phyloP scores from a whole-genome alignment of 2,329 filamentous ascomycete species.

The Aspergillus neoniger region DNA sequence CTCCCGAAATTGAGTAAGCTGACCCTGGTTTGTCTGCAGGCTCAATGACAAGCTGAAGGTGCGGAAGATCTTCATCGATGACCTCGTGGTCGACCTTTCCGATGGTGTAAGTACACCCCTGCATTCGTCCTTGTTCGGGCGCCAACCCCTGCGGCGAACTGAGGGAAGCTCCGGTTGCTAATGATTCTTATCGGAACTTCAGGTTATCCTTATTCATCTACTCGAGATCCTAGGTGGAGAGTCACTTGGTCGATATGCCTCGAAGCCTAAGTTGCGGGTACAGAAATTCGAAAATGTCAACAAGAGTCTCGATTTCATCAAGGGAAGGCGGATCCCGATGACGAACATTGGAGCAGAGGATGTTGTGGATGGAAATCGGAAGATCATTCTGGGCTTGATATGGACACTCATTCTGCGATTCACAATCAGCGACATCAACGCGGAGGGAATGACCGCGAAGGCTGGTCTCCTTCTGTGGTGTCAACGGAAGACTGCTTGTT shows the following conservation, averaged over 20 bases:
- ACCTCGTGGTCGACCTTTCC: constrained; percentile 85
- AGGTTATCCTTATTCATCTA: constrained; percentile 94
- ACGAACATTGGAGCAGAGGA: constrained; percentile 98
- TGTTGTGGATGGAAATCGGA: constrained; percentile 95
- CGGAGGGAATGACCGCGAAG: constrained; percentile 96
- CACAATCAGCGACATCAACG: constrained; percentile 98
- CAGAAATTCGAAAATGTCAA: constrained; percentile 99
- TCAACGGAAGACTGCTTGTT: constrained; percentile 97
- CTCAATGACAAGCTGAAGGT: constrained; percentile 91
- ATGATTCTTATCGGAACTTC: constrained; percentile 1
- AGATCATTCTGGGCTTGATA: constrained; percentile 95
- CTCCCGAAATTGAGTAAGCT: not conserved
- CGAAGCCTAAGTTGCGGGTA: constrained; percentile 92
- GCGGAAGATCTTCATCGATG: constrained; percentile 76
- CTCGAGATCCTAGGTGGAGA: constrained; percentile 94
- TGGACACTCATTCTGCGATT: constrained; percentile 98
- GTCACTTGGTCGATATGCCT: constrained; percentile 93
- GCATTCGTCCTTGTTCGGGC: not conserved
- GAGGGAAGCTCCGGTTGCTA: not conserved
- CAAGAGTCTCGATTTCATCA: constrained; percentile 90
- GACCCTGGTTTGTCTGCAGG: constrained; percentile 53
- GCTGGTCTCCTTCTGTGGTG: constrained; percentile 95
- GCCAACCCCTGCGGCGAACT: not conserved
- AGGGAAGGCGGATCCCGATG: constrained; percentile 87
- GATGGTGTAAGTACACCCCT: constrained; percentile 73